Evolutionary conservation across 176 grass and related monocot genomes (phyloP).

Genomic region (Pontederia paniculata): DNA sequence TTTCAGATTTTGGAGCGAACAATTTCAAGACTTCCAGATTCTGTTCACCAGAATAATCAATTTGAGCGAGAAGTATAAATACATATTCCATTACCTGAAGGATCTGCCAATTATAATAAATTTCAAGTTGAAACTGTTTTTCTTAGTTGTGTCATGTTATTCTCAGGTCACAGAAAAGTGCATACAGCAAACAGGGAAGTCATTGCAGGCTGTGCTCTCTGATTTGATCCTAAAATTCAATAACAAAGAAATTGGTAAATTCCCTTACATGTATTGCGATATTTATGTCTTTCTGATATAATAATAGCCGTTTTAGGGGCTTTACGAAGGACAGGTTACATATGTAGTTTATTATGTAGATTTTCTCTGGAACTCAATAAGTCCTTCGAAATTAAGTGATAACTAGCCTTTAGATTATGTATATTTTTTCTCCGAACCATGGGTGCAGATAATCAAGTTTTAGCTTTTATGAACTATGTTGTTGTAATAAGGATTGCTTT

Average conservation of each 20-base stretch:
- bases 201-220: slow-evolving; percentile 74
- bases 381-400: no score
- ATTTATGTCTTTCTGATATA: neutral
- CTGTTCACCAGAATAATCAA: slow-evolving; percentile 60
- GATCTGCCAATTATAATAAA: neutral
- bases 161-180: slow-evolving; percentile 90
- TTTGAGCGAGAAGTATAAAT: slow-evolving; percentile 81
- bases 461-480: neutral
- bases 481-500: neutral
- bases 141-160: slow-evolving; percentile 16
- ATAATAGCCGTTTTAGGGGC: neutral
- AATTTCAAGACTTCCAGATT: slow-evolving; percentile 56
- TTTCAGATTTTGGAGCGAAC: slow-evolving; percentile 48
- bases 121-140: slow-evolving; percentile 2
- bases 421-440: no score
- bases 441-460: no score
- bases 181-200: slow-evolving; percentile 65
- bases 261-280: neutral
- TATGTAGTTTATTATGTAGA: no score
- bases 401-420: no score
- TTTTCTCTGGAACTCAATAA: no score
- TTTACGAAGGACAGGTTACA: neutral
- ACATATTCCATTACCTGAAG: neutral
- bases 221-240: slow-evolving; percentile 87
- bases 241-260: slow-evolving; percentile 84